phyloP scores from a whole-genome alignment of 441 rosid species.

The Heliophila coronopifolia region DNA sequence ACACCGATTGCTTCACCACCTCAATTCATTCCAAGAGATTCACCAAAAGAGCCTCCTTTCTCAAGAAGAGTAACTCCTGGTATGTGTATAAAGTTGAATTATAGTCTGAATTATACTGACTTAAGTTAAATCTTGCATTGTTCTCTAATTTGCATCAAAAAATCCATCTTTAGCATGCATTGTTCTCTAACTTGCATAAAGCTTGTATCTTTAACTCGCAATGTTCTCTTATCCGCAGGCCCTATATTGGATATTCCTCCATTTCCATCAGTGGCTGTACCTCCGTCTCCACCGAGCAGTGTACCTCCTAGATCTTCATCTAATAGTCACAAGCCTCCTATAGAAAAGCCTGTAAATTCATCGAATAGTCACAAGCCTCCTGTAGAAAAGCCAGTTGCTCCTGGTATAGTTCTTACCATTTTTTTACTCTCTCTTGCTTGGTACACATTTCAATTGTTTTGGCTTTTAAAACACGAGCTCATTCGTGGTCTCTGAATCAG shows the following conservation, averaged over 20 bases:
- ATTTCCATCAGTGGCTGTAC: conserved; percentile 31
- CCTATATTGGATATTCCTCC: conserved; percentile 35
- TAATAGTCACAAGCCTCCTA: no score
- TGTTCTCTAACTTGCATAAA: neutral
- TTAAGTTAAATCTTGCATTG: no score
- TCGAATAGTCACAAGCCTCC: conserved; percentile 30
- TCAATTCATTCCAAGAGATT: conserved; percentile 15
- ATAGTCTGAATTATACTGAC: no score
- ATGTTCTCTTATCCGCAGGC: conserved; percentile 28
- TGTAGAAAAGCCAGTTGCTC: conserved; percentile 30
- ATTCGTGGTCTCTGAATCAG: conserved; percentile 21
- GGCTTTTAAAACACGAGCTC: neutral
- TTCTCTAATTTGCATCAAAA: no score
- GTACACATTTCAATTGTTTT: neutral
- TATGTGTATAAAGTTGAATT: no score
- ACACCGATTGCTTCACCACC: conserved; percentile 28
- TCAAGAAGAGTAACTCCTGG: conserved; percentile 19
- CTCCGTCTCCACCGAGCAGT: conserved; percentile 37
- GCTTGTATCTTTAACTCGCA: conserved; percentile 7
- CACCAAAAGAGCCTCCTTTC: conserved; percentile 27
- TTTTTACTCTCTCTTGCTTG: neutral
- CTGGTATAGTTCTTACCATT: conserved; percentile 39
- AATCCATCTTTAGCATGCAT: conserved; percentile 1
- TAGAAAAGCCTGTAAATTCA: no score
- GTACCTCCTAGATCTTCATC: conserved; percentile 28